Percentiles rank a stretch among this genome's conserved stretches.
Evolutionary conservation across 345 rosid genomes (phyloP).

Genomic region (Excoecaria agallocha): DNA sequence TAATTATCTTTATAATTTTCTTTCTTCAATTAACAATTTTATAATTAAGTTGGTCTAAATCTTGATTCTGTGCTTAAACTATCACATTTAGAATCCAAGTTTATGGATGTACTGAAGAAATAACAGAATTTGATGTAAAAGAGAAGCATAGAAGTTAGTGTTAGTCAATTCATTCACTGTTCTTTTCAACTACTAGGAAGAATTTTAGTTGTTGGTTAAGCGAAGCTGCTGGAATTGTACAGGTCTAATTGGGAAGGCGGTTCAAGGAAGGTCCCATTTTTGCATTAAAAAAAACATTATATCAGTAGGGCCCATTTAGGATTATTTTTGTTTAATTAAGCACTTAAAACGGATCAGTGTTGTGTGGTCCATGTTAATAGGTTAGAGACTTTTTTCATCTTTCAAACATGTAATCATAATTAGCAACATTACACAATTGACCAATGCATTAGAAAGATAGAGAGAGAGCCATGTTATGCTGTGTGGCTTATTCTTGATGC

Average conservation of each 20-base stretch:
- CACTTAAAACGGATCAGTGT: not conserved
- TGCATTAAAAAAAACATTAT: not conserved
- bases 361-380: slow-evolving; percentile 11
- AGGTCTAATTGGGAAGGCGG: not conserved
- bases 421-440: slow-evolving; percentile 1
- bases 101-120: too few relatives aligned
- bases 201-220: not conserved
- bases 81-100: not conserved
- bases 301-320: slow-evolving; percentile 3
- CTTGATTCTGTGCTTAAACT: not conserved
- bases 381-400: not conserved
- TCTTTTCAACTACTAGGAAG: not conserved
- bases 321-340: not conserved
- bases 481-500: not conserved
- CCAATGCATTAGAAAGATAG: not conserved
- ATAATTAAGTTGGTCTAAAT: not conserved
- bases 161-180: not conserved
- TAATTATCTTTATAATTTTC: not conserved
- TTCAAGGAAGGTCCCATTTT: slow-evolving; percentile 21
- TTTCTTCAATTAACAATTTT: not conserved
- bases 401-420: slow-evolving; percentile 17
- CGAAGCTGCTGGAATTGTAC: slow-evolving; percentile 21
- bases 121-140: too few relatives aligned
- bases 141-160: not conserved
- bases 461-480: not conserved